Conservation (phyloP, 2,329 filamentous ascomycete species). For the Onygena corvina region DNA sequence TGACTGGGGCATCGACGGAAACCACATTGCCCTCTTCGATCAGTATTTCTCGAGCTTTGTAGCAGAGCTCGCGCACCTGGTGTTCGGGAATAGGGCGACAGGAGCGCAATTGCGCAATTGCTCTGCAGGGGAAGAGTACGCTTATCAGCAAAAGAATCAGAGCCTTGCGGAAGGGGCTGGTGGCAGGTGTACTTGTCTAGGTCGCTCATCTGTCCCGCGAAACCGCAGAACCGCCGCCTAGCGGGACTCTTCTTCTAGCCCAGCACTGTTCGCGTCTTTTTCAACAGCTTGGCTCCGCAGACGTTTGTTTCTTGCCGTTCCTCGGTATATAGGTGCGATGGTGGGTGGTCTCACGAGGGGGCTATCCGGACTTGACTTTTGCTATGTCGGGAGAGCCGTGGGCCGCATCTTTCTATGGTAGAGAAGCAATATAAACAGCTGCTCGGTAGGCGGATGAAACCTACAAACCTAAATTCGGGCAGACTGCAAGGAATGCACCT, state of each 20-base stretch:
- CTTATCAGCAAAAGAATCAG: background rate
- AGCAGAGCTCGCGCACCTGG: slow-evolving; percentile 91
- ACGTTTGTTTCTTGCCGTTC: background rate
- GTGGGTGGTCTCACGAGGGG: background rate
- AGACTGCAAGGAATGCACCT: slow-evolving; percentile 1
- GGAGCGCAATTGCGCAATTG: slow-evolving; percentile 86
- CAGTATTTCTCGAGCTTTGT: slow-evolving; percentile 94
- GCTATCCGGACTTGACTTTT: slow-evolving; percentile 1
- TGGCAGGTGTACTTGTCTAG: slow-evolving; percentile 60
- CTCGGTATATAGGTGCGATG: background rate
- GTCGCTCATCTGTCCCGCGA: slow-evolving; percentile 58
- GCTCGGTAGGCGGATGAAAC: background rate
- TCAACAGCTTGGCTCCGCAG: background rate
- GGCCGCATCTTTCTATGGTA: slow-evolving; percentile 7
- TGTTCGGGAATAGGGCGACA: slow-evolving; percentile 92
- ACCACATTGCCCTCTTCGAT: slow-evolving; percentile 99
- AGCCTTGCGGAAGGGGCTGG: background rate
- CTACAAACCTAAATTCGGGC: background rate
- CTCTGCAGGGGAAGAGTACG: slow-evolving; percentile 42
- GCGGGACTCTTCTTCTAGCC: background rate
- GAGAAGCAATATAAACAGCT: background rate
- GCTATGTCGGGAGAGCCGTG: slow-evolving; percentile 8
- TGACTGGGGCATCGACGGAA: slow-evolving; percentile 87
- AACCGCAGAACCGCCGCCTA: slow-evolving; percentile 16
- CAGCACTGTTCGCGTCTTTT: background rate